phyloP scores from a whole-genome alignment of 225 moss, liverwort and hornwort species.

The Marchantia paleacea region DNA sequence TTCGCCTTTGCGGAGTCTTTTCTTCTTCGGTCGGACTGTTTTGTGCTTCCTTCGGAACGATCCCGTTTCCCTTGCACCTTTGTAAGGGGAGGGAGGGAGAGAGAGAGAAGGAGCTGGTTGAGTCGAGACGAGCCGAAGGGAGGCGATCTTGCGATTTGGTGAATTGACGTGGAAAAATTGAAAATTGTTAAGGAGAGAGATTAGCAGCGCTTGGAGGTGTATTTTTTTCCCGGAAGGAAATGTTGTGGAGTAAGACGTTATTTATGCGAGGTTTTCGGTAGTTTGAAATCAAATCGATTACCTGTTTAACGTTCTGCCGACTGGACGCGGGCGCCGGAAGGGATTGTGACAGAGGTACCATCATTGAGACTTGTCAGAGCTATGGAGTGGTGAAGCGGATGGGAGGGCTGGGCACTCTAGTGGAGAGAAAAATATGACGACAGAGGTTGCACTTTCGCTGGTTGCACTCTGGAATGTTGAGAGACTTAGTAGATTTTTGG shows the following conservation, averaged over 20 bases:
- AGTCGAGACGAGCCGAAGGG: neutral
- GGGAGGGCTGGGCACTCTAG: conserved; percentile 25
- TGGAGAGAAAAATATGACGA: conserved; percentile 15
- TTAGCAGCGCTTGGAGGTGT: neutral
- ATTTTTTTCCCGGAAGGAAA: neutral
- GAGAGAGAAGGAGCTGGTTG: neutral
- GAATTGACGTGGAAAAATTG: conserved; percentile 17
- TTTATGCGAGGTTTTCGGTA: conserved; percentile 9
- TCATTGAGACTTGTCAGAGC: conserved; percentile 24
- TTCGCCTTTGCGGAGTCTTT: neutral
- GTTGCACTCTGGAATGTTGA: conserved; percentile 19
- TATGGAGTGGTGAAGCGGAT: conserved; percentile 24
- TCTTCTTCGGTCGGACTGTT: neutral
- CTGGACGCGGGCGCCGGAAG: neutral
- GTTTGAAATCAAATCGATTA: conserved; percentile 1
- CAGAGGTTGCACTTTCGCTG: conserved; percentile 19
- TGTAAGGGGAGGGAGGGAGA: neutral
- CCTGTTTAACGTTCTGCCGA: neutral
- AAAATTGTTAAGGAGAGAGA: neutral
- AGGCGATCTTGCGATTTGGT: conserved; percentile 12
- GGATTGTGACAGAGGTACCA: conserved; percentile 22
- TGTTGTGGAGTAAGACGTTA: conserved; percentile 7
- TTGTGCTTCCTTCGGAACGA: neutral
- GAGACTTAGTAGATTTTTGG: neutral
- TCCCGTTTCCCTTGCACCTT: neutral